phyloP scores from a whole-genome alignment of 495 filamentous ascomycete genomes.

The Xeromyces bisporus region DNA sequence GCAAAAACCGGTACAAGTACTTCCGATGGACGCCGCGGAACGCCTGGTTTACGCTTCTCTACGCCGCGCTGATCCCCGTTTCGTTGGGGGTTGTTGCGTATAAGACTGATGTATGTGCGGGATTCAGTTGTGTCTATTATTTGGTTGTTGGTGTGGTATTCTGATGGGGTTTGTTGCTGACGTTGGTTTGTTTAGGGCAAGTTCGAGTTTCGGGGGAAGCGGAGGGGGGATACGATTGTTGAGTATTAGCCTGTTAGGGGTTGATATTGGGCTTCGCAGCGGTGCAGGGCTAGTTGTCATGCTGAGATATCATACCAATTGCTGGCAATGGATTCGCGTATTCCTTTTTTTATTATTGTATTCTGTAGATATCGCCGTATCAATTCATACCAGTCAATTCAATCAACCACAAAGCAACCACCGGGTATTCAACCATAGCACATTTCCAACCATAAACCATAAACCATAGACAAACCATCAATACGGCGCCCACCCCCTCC shows the following conservation, averaged over 20 bases:
- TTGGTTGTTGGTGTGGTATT: constrained; percentile 4
- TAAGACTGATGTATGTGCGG: constrained; percentile 58
- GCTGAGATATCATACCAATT: too few species aligned
- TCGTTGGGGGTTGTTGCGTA: constrained; percentile 54
- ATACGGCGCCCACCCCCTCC: constrained; percentile 30
- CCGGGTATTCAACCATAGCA: neutral
- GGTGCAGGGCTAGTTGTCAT: too few species aligned
- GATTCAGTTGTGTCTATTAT: neutral
- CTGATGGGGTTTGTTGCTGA: too few species aligned
- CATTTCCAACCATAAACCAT: neutral
- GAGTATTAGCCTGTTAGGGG: constrained; percentile 43
- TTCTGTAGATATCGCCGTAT: constrained; percentile 1
- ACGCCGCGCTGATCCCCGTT: constrained; percentile 50
- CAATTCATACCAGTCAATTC: neutral
- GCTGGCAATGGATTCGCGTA: constrained; percentile 4
- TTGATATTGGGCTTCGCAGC: too few species aligned
- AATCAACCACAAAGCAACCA: neutral
- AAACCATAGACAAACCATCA: constrained; percentile 6
- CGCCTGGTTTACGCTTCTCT: constrained; percentile 59
- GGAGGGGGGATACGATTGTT: constrained; percentile 57
- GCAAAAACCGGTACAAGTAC: constrained; percentile 75
- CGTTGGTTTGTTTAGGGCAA: constrained; percentile 48
- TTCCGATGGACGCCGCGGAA: constrained; percentile 84
- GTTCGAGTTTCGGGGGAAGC: constrained; percentile 72
- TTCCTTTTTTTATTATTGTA: constrained; percentile 1